These are phyloP conservation scores for Scheffersomyces lignosus DNA, from an alignment of 805 yeast genomes.

Conservation along the genomic window DNA sequence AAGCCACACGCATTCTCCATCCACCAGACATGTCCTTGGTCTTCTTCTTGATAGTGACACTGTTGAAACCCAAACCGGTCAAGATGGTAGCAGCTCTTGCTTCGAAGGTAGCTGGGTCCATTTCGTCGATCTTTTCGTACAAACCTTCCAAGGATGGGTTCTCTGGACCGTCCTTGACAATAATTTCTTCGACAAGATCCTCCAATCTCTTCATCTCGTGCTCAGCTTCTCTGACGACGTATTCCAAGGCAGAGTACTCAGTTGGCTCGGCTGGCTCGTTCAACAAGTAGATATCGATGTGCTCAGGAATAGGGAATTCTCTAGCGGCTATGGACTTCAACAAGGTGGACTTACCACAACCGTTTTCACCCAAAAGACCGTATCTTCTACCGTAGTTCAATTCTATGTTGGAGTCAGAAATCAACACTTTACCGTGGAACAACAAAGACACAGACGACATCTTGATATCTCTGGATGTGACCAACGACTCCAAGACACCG, in stretches of 20 bases:
- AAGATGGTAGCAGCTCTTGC: conserved; percentile 93
- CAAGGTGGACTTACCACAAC: conserved; percentile 97
- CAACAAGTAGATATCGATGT: conserved; percentile 85
- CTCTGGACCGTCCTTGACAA: conserved; percentile 94
- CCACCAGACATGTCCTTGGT: conserved; percentile 99
- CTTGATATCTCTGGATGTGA: conserved; percentile 92
- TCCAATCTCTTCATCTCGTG: conserved; percentile 86
- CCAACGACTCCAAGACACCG: conserved; percentile 89
- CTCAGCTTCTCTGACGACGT: conserved; percentile 97
- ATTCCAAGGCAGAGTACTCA: conserved; percentile 88
- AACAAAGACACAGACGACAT: conserved; percentile 84
- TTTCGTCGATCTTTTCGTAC: conserved; percentile 91
- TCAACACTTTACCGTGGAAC: conserved; percentile 95
- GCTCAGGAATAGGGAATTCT: conserved; percentile 93
- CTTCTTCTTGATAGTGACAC: conserved; percentile 82
- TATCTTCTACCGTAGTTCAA: conserved; percentile 96
- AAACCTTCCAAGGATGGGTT: conserved; percentile 78
- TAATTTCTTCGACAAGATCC: conserved; percentile 83
- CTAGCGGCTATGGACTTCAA: conserved; percentile 91
- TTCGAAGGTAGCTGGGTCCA: conserved; percentile 97
- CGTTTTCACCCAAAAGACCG: conserved; percentile 97
- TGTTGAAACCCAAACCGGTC: conserved; percentile 95
- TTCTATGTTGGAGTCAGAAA: conserved; percentile 90
- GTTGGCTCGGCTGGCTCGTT: conserved; percentile 98
- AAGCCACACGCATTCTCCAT: conserved; percentile 99